Evolutionary conservation across 495 filamentous ascomycete species (phyloP), one percentile per base, ranked within the genome.

Genomic region (Lasiosphaeris hirsuta): DNA sequence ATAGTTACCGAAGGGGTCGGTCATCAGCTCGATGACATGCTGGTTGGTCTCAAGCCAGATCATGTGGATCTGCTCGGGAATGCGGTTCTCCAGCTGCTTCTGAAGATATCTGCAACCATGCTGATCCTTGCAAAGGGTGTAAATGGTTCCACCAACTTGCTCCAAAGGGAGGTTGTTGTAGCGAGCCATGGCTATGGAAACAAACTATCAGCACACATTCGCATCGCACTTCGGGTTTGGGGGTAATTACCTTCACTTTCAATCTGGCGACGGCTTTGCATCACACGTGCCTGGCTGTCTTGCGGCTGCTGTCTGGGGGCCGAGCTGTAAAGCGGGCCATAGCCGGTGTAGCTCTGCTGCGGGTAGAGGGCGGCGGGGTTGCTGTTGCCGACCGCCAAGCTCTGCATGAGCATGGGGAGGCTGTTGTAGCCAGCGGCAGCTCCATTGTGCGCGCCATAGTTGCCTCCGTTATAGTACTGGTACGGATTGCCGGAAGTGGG

Each of bases 1-100:
- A 64, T 98, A 98, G 72, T 98, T 98, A 57, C 94, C 94, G 66
- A 98, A 97, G 4, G 93, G 94, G 78, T 98, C 93, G 44, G 90
- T 97, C 94, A 98, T 98, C 58, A 98, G 79, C 78, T 97, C 94
- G 52, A 93, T 84, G 18, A 98, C 90, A 70, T 97, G 90, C 57
- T 87, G 81, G 68, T 92, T 90, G 30, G 90, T 93, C 73, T 98
- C 93, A 18, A 84, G 74, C 78, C 95, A 98, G 70, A 98, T 97
- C 76, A 94, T 84, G 64, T 94, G 85, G 18, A 97, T 82, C 60
- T 93, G 83, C 40, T 92, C 86, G 0, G 88, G 83, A 56, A 85
- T 86, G 56, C 87, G 85, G 60, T 95, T 91, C 73, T 97, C 94
- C n/a, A 98, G 76, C 73, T 96, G 94, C 78, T 95, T 92, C 77